These are phyloP conservation scores for Croton setiger DNA, from an alignment of 441 rosid species.

Conservation along the genomic window DNA sequence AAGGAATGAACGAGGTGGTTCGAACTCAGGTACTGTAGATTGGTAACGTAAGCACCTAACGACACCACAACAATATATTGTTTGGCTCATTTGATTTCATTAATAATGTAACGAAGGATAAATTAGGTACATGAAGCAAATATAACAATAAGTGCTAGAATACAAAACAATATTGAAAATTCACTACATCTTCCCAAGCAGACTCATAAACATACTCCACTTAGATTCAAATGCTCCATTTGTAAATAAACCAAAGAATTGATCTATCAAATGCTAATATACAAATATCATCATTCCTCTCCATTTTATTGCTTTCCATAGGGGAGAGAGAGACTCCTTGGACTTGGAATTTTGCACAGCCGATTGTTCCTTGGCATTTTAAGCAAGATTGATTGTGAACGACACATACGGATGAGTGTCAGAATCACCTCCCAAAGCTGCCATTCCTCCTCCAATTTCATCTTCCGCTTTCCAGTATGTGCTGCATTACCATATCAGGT, in stretches of 20 bases:
- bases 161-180: no score
- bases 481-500: slow-evolving; percentile 43
- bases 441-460: slow-evolving; percentile 67
- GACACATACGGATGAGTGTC: slow-evolving; percentile 83
- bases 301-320: slow-evolving; percentile 30
- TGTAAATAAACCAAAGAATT: slow-evolving; percentile 41
- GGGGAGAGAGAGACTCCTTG: slow-evolving; percentile 16
- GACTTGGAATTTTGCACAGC: slow-evolving; percentile 16
- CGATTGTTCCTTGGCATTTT: slow-evolving; percentile 19
- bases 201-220: slow-evolving; percentile 11
- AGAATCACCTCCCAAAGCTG: slow-evolving; percentile 75
- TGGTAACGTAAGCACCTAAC: no score
- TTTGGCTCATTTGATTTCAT: no score
- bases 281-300: slow-evolving; percentile 32
- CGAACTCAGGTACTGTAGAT: no score
- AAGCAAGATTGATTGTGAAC: slow-evolving; percentile 65
- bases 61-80: no score
- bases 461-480: slow-evolving; percentile 88
- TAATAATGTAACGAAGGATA: no score
- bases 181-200: slow-evolving; percentile 12
- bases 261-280: slow-evolving; percentile 34
- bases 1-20: no score
- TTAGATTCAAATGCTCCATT: slow-evolving; percentile 22
- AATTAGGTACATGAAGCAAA: not conserved
- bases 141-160: not conserved